Conservation (phyloP, 768 basidiomycete species). For the Lactarius psammicola region DNA sequence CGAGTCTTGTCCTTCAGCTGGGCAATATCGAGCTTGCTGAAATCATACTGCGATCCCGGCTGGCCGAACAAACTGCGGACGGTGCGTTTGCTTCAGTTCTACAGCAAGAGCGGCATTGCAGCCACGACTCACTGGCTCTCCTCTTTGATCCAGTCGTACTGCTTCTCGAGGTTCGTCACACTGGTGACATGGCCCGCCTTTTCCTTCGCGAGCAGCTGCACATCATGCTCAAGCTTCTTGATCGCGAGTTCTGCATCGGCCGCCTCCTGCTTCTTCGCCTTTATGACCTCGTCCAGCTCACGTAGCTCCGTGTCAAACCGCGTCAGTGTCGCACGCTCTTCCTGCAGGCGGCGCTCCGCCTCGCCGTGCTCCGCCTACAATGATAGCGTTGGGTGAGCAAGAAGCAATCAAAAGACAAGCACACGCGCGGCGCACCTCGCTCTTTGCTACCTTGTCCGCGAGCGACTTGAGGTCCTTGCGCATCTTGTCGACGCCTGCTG, state of each 20-base stretch:
- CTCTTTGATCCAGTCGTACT: conserved; percentile 84
- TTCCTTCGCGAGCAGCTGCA: conserved; percentile 63
- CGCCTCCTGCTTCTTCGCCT: conserved; percentile 72
- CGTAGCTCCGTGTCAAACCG: conserved; percentile 88
- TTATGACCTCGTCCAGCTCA: conserved; percentile 77
- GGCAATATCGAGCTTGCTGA: conserved; percentile 58
- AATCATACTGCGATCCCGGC: conserved; percentile 78
- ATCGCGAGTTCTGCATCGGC: conserved; percentile 63
- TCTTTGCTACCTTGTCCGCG: conserved; percentile 8
- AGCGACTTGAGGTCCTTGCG: conserved; percentile 22
- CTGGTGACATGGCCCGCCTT: conserved; percentile 49
- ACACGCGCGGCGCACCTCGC: conserved; percentile 6
- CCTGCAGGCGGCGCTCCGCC: conserved; percentile 69
- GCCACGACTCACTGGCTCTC: conserved; percentile 81
- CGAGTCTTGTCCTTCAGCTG: conserved; percentile 60
- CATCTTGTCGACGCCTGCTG: conserved; percentile 20
- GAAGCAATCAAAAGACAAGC: background rate
- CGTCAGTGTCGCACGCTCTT: conserved; percentile 84
- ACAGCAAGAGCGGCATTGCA: background rate
- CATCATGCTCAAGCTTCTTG: conserved; percentile 68
- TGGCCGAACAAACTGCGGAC: conserved; percentile 63
- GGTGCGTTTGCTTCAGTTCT: conserved; percentile 14
- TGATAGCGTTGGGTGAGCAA: background rate
- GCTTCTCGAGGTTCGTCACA: conserved; percentile 70
- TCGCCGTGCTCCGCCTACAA: conserved; percentile 54